These are phyloP conservation scores for Thielaviopsis cerberus DNA, from an alignment of 2,329 filamentous ascomycete species.

Conservation along the genomic window DNA sequence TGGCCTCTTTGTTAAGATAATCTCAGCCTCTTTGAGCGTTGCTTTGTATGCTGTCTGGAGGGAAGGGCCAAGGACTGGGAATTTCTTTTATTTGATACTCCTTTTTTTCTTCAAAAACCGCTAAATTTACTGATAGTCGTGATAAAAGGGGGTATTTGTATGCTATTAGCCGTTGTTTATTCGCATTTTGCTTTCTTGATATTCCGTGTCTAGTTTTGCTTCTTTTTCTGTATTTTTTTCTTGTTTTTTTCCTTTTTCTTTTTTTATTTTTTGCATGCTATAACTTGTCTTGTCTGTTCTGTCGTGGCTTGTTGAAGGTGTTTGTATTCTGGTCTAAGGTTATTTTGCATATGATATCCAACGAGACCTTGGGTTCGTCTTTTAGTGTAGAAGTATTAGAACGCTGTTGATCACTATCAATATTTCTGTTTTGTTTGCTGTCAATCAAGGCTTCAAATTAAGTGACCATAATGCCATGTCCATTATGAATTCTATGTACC, in stretches of 20 bases:
- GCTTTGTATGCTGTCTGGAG: neutral
- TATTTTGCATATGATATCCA: neutral
- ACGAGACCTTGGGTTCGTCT: neutral
- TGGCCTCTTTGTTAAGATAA: neutral
- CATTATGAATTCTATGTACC: neutral
- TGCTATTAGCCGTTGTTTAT: neutral
- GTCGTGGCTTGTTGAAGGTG: neutral
- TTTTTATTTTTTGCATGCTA: neutral
- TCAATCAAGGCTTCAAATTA: neutral
- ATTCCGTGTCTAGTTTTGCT: neutral
- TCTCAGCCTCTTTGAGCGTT: neutral
- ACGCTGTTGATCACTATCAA: neutral
- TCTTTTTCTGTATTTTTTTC: constrained; percentile 2
- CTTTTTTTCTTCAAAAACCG: neutral
- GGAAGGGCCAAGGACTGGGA: neutral
- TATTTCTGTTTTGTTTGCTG: neutral
- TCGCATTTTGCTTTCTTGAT: neutral
- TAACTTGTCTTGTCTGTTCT: no score
- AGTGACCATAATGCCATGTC: neutral
- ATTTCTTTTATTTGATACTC: neutral
- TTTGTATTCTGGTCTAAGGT: neutral
- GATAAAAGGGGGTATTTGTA: neutral
- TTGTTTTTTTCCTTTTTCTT: constrained; percentile 1
- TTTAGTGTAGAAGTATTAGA: neutral
- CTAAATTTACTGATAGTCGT: neutral